Evolutionary conservation across 108 stramenopile species (phyloP).

Genomic region (Skeletonema menzelii): DNA sequence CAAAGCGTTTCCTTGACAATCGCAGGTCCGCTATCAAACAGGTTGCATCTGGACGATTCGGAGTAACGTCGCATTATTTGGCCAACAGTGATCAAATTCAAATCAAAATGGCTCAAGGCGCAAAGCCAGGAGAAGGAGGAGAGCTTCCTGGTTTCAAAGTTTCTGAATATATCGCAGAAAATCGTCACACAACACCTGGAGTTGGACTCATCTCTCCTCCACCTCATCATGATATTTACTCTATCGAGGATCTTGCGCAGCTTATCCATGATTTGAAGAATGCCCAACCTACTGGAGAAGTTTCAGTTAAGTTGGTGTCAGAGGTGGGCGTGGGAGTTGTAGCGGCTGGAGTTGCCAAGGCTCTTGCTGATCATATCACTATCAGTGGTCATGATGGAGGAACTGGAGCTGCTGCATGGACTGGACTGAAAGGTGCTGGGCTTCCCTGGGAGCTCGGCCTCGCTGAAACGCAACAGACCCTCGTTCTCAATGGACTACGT

Average conservation of each 20-base stretch:
- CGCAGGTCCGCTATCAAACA: slow-evolving; percentile 92
- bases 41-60: slow-evolving; percentile 94
- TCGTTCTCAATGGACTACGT: slow-evolving; percentile 91
- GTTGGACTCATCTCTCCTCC: slow-evolving; percentile 96
- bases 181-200: slow-evolving; percentile 92
- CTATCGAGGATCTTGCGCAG: slow-evolving; percentile 96
- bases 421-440: slow-evolving; percentile 92
- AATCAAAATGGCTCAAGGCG: slow-evolving; percentile 98
- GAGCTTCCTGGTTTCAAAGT: slow-evolving; percentile 96
- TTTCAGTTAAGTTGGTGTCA: slow-evolving; percentile 98
- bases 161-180: slow-evolving; percentile 90
- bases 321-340: slow-evolving; percentile 98
- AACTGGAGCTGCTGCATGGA: slow-evolving; percentile 96
- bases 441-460: slow-evolving; percentile 96
- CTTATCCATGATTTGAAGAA: slow-evolving; percentile 97
- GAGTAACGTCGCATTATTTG: slow-evolving; percentile 95
- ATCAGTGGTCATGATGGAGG: slow-evolving; percentile 95
- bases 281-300: slow-evolving; percentile 91
- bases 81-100: slow-evolving; percentile 97
- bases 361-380: slow-evolving; percentile 92
- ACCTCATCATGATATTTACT: slow-evolving; percentile 97
- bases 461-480: slow-evolving; percentile 95
- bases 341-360: slow-evolving; percentile 96
- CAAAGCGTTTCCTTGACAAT: slow-evolving; percentile 86
- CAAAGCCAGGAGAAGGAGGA: slow-evolving; percentile 97